Evolutionary conservation across 2,329 filamentous ascomycete species (phyloP).

Genomic region (Ceratocystis smalleyi): DNA sequence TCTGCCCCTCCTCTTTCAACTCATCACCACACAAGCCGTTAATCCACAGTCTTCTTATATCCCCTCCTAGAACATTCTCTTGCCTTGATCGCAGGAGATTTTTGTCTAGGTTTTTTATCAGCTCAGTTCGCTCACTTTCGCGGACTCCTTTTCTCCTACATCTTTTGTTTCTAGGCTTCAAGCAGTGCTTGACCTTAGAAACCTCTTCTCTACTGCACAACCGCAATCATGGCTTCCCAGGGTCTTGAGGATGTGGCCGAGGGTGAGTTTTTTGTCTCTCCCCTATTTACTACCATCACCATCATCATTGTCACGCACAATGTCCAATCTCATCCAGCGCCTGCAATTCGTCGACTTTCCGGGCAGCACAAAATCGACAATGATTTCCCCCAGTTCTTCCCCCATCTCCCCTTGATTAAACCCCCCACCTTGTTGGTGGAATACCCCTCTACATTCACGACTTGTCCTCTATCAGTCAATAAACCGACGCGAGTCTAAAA

Average conservation of each 20-base stretch:
- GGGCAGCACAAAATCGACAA: not conserved
- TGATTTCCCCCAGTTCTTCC: not conserved
- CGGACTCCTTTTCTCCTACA: conserved; percentile 25
- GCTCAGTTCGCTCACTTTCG: conserved; percentile 13
- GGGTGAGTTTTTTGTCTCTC: conserved; percentile 41
- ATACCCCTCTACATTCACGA: conserved; percentile 1
- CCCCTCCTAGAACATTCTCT: conserved; percentile 31
- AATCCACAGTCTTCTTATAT: conserved; percentile 9
- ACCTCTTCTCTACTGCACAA: conserved; percentile 29
- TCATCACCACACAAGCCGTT: not conserved
- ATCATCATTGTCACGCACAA: not conserved
- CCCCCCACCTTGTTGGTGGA: conserved; percentile 5
- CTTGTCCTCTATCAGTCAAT: not conserved
- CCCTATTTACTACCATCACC: not conserved
- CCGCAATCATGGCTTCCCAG: conserved; percentile 98
- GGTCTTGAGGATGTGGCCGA: conserved; percentile 97
- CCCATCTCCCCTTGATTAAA: not conserved
- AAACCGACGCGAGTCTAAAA: not conserved
- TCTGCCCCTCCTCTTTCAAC: conserved; percentile 11
- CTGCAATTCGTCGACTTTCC: not conserved
- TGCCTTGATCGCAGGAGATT: conserved; percentile 31
- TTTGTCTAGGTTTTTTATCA: conserved; percentile 29
- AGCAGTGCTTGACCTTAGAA: conserved; percentile 63
- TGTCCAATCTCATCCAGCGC: not conserved
- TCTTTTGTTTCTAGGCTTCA: conserved; percentile 47